These are phyloP conservation scores for Saccharomycopsis crataegensis DNA, from an alignment of 1,139 yeast genomes.

Conservation along the genomic window DNA sequence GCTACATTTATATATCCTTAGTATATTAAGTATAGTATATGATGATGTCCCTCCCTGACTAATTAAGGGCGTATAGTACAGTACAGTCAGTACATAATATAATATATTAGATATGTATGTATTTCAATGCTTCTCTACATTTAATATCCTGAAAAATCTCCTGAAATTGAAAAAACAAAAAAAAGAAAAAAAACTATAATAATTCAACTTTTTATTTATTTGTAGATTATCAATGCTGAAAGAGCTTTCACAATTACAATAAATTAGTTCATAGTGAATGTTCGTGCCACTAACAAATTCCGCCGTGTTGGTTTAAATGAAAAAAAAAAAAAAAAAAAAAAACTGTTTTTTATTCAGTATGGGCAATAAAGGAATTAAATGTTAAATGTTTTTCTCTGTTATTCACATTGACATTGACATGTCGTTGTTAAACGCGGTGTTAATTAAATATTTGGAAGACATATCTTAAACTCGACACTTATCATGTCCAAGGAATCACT, in stretches of 20 bases:
- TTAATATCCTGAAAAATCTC: background rate
- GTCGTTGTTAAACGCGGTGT: background rate
- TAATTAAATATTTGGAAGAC: background rate
- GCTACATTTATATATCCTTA: too few relatives aligned
- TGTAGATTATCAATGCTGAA: background rate
- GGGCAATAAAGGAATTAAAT: background rate
- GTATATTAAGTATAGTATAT: too few relatives aligned
- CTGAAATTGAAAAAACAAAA: background rate
- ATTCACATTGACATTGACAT: background rate
- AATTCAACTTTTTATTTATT: background rate
- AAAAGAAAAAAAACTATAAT: background rate
- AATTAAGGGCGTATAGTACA: too few relatives aligned
- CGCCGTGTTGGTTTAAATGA: background rate
- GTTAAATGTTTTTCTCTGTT: background rate
- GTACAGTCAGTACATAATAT: too few relatives aligned
- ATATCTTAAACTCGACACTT: background rate
- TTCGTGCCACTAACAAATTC: background rate
- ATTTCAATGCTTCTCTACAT: background rate
- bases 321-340: too few relatives aligned
- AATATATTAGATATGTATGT: background rate
- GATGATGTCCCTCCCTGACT: too few relatives aligned
- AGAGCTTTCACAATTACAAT: background rate
- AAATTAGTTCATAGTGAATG: background rate
- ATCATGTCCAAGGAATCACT: background rate
- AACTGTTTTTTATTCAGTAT: background rate